These are phyloP conservation scores for Tetraselmis chui DNA, from an alignment of 139 green algal genomes.

Conservation along the genomic window DNA sequence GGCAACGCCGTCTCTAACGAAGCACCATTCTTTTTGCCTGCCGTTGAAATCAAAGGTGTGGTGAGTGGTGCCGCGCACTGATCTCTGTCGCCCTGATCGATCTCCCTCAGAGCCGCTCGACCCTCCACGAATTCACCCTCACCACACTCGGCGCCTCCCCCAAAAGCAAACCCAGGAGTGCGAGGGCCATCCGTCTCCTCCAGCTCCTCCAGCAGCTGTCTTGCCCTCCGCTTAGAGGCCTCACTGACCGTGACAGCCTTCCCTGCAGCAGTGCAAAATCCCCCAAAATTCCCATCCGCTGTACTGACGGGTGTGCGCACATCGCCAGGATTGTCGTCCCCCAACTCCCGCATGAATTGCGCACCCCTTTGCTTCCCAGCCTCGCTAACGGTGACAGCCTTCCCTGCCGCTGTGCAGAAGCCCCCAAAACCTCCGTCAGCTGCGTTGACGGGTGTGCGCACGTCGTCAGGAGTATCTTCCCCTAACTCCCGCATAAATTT, in stretches of 20 bases:
- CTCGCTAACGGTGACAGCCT: neutral
- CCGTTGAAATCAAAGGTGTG: no score
- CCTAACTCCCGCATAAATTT: neutral
- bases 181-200: neutral
- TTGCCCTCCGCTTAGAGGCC: neutral
- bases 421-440: neutral
- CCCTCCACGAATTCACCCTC: no score
- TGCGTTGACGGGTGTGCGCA: no score
- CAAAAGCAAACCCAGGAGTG: neutral
- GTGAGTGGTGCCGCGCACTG: neutral
- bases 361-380: neutral
- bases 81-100: neutral
- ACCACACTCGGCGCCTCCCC: neutral
- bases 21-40: no score
- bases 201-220: neutral
- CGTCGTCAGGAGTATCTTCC: no score
- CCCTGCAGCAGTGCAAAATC: neutral
- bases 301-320: no score
- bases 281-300: neutral
- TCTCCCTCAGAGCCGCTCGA: neutral
- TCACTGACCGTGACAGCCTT: neutral
- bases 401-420: neutral
- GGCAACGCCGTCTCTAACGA: no score
- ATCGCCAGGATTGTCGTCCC: no score
- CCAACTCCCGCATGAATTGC: neutral